These are phyloP conservation scores for Mrakia blollopis DNA, from an alignment of 768 basidiomycete species.

Conservation along the genomic window DNA sequence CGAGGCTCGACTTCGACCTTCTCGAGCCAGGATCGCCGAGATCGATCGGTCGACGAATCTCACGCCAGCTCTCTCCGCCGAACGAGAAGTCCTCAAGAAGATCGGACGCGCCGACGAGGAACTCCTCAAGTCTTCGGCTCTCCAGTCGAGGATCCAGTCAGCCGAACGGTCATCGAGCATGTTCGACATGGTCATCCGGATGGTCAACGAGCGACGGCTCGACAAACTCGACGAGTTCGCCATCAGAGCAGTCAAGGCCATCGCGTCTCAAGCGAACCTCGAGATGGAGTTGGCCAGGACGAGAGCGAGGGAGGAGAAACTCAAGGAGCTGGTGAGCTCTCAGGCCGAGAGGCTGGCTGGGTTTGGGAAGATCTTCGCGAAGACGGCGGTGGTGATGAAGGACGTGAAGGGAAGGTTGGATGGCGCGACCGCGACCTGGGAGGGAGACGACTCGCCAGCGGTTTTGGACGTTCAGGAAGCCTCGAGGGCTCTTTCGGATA, in stretches of 20 bases:
- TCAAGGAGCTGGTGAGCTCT: conserved; percentile 58
- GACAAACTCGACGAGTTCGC: conserved; percentile 70
- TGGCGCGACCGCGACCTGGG: not conserved
- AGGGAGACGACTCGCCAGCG: not conserved
- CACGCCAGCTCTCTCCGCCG: conserved; percentile 62
- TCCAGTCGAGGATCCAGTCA: conserved; percentile 59
- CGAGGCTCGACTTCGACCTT: conserved; percentile 60
- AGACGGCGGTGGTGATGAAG: conserved; percentile 67
- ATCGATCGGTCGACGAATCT: conserved; percentile 42
- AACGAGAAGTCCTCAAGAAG: conserved; percentile 62
- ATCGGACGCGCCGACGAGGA: conserved; percentile 69
- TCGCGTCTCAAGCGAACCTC: conserved; percentile 59
- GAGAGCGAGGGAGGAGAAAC: conserved; percentile 60
- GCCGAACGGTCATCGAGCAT: conserved; percentile 71
- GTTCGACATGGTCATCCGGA: conserved; percentile 81
- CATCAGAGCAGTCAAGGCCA: conserved; percentile 65
- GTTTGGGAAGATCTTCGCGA: conserved; percentile 73
- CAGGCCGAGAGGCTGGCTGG: conserved; percentile 65
- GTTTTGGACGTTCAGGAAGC: conserved; percentile 11
- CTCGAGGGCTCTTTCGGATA: not conserved
- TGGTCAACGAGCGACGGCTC: conserved; percentile 69
- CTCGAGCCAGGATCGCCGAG: conserved; percentile 59
- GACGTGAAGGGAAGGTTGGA: conserved; percentile 48
- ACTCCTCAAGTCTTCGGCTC: conserved; percentile 56
- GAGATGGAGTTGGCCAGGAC: conserved; percentile 67